Evolutionary conservation across 2,329 filamentous ascomycete species (phyloP).

Genomic region (Penicillium sp.): DNA sequence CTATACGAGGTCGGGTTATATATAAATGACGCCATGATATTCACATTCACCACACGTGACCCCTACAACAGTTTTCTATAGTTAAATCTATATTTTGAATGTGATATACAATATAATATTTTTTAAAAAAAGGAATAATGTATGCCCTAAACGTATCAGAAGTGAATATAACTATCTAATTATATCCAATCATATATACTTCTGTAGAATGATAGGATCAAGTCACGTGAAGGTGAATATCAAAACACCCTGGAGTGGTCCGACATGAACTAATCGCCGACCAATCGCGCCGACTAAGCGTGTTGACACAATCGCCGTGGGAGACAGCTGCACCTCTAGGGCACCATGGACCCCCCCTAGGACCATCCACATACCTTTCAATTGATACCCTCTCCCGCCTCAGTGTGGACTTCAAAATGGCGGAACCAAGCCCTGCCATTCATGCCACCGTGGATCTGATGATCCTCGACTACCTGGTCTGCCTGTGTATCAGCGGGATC

Average conservation of each 20-base stretch:
- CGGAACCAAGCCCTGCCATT: slow-evolving; percentile 22
- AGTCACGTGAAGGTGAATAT: slow-evolving; percentile 1
- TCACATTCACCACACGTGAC: neutral
- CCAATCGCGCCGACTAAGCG: neutral
- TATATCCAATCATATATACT: too few relatives aligned
- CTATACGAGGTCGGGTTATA: neutral
- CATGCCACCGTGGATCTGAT: slow-evolving; percentile 54
- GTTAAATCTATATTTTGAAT: neutral
- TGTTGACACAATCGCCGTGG: neutral
- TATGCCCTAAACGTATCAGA: neutral
- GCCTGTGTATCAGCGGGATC: slow-evolving; percentile 47
- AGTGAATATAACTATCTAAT: too few relatives aligned
- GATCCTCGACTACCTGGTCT: slow-evolving; percentile 58
- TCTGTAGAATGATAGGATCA: neutral
- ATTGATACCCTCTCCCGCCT: neutral
- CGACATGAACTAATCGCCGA: too few relatives aligned
- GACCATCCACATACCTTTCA: neutral
- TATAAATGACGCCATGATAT: slow-evolving; percentile 8
- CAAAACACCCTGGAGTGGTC: neutral
- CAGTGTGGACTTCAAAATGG: neutral
- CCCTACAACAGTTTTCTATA: neutral
- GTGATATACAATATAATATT: too few relatives aligned
- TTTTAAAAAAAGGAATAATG: too few relatives aligned
- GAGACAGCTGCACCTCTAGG: neutral
- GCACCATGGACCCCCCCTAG: slow-evolving; percentile 1